Conservation (phyloP, 2,329 filamentous ascomycete genomes). For the Trichoderma semiorbis region DNA sequence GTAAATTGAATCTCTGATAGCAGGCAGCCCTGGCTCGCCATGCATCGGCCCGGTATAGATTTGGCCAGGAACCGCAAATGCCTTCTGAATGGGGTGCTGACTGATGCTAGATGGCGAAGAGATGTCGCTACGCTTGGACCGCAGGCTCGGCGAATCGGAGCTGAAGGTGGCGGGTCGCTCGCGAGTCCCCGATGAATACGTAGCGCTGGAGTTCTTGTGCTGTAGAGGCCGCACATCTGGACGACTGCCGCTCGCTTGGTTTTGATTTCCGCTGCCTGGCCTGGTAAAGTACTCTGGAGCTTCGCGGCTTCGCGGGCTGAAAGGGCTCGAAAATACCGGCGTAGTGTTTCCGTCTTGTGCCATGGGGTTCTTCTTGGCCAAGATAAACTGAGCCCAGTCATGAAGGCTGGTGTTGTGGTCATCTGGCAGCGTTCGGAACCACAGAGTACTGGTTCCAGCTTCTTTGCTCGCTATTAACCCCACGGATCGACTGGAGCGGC, state of each 20-base stretch:
- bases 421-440: conserved; percentile 54
- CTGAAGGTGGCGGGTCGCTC: conserved; percentile 51
- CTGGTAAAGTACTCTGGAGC: conserved; percentile 41
- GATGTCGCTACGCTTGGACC: conserved; percentile 60
- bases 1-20: conserved; percentile 46
- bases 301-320: conserved; percentile 42
- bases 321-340: conserved; percentile 53
- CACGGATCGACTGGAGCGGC: conserved; percentile 60
- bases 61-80: conserved; percentile 40
- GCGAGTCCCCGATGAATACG: conserved; percentile 44
- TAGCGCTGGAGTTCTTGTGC: conserved; percentile 48
- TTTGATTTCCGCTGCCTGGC: conserved; percentile 43
- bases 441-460: conserved; percentile 45
- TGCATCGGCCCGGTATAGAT: conserved; percentile 52
- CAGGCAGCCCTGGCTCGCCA: conserved; percentile 55
- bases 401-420: conserved; percentile 51
- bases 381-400: conserved; percentile 58
- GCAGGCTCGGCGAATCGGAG: conserved; percentile 58
- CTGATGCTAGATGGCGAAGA: conserved; percentile 55
- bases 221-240: conserved; percentile 35
- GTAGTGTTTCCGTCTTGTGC: conserved; percentile 53
- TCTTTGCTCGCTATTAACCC: conserved; percentile 54
- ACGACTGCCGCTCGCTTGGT: conserved; percentile 31
- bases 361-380: conserved; percentile 42
- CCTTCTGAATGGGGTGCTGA: conserved; percentile 36